Percentiles rank a stretch among this genome's conserved stretches.
These are phyloP conservation scores for Hippophae tibetana DNA, from an alignment of 306 rosid genomes.

Conservation along the genomic window DNA sequence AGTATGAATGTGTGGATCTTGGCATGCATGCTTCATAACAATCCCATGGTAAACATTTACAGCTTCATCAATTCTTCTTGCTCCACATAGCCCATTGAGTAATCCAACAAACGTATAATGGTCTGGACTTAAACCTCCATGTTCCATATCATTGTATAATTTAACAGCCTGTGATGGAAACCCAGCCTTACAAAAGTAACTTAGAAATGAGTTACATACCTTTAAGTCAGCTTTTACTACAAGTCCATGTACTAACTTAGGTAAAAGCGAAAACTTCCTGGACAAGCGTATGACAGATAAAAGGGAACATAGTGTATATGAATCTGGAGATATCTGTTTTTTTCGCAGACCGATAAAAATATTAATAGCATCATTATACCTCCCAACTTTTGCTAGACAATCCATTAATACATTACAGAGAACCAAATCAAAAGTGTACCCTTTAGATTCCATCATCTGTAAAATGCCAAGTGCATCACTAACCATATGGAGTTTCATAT, in stretches of 20 bases:
- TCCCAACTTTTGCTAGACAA: conserved; percentile 43
- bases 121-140: conserved; percentile 45
- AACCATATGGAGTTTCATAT: conserved; percentile 34
- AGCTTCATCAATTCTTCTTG: conserved; percentile 40
- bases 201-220: conserved; percentile 48
- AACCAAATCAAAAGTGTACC: conserved; percentile 35
- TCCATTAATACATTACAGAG: conserved; percentile 53
- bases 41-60: conserved; percentile 38
- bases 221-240: conserved; percentile 39
- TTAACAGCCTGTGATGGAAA: conserved; percentile 31
- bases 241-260: conserved; percentile 26
- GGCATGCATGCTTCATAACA: conserved; percentile 19
- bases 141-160: conserved; percentile 35
- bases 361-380: conserved; percentile 36
- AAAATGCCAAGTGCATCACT: conserved; percentile 31
- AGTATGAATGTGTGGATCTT: conserved; percentile 56
- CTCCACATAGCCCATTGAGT: conserved; percentile 46
- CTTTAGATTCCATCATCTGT: conserved; percentile 28
- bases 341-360: conserved; percentile 22
- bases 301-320: conserved; percentile 34
- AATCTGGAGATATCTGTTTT: conserved; percentile 40
- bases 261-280: conserved; percentile 34
- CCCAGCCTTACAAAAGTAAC: conserved; percentile 34
- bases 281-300: conserved; percentile 30
- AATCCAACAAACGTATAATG: conserved; percentile 49